Base-by-base conservation (phyloP, 352 stramenopile species). In the Phytopythium cucurbitacearum region DNA sequence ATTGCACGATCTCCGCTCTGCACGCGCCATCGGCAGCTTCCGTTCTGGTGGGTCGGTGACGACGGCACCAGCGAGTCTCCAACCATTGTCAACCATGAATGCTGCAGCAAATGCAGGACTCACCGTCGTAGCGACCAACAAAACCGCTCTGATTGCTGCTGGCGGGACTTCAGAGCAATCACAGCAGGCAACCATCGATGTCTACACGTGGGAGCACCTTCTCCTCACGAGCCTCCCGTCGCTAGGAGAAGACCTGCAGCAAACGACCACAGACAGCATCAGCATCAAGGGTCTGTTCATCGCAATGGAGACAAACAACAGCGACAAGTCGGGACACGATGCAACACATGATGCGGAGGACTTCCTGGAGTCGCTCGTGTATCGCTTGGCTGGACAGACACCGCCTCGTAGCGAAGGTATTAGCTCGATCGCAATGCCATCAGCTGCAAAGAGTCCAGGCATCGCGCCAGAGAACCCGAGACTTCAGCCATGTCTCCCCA, bases 131-230 rank as follows among this genome's bases (percentile, higher is more conserved):
- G 42, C 52, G 13, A 37, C 33, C 11, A 62, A 60, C 37, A 11
- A 51, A 11, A 34, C 56, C 7, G 41, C 44, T 9, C 45, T 71
- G 6, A 47, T 16, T n/a, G 48, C 59, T 33, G 40, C 37, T 16
- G 43, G n/a, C 3, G 21, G 33, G 9, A 2, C 39, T 39, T 32
- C 47, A 16, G 12, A 21, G 9, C 40, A 53, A n/a, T 40, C 15
- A 3, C 40, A 13, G 11, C 12, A 40, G 7, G 21, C 37, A 21
- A 13, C 48, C 10, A 28, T 76, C 11, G 56, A 58, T 4, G 13
- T 73, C 10, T 82, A 69, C 36, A 57, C 56, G 36, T 89, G 78
- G 78, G 48, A n/a, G 2, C 53, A 78, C 4, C 43, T 88, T 12
- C 49, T 88, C n/a, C 58, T 67, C 10, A 57, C 57, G 1, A 63